phyloP scores from a whole-genome alignment of 352 stramenopile genomes.

The Blastocystis sp. region DNA sequence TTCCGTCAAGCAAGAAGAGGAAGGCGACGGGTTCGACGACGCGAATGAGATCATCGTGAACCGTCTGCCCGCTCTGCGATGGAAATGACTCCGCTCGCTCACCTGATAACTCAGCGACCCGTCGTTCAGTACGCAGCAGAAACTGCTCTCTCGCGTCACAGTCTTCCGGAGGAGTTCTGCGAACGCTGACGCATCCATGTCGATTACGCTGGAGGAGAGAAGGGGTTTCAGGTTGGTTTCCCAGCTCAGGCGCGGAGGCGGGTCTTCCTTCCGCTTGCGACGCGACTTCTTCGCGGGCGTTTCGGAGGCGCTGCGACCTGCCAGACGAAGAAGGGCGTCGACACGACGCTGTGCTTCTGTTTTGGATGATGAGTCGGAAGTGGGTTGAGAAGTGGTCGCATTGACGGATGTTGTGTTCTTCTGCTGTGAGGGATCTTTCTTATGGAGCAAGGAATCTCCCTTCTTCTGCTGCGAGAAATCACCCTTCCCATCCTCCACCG shows the following conservation, averaged over 20 bases:
- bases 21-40: background rate
- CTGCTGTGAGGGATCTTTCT: too few species aligned
- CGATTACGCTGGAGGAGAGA: background rate
- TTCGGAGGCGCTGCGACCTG: background rate
- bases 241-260: background rate
- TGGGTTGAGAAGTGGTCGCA: background rate
- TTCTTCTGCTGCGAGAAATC: too few species aligned
- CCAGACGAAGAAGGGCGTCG: background rate
- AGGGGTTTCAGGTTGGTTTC: background rate
- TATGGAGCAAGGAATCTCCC: too few species aligned
- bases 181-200: background rate
- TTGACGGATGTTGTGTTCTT: background rate
- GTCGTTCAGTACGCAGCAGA: conserved; percentile 23
- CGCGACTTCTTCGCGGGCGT: background rate
- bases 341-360: background rate
- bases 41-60: background rate
- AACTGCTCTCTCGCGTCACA: background rate
- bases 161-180: background rate
- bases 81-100: background rate
- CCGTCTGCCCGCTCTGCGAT: background rate
- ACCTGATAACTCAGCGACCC: background rate
- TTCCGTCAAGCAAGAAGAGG: background rate
- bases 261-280: background rate
- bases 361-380: background rate
- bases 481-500: too few species aligned